A percentile compares a stretch with the other conserved stretches of the same genome.
phyloP scores from a whole-genome alignment of 1,139 yeast species.

The Geotrichum candidum region DNA sequence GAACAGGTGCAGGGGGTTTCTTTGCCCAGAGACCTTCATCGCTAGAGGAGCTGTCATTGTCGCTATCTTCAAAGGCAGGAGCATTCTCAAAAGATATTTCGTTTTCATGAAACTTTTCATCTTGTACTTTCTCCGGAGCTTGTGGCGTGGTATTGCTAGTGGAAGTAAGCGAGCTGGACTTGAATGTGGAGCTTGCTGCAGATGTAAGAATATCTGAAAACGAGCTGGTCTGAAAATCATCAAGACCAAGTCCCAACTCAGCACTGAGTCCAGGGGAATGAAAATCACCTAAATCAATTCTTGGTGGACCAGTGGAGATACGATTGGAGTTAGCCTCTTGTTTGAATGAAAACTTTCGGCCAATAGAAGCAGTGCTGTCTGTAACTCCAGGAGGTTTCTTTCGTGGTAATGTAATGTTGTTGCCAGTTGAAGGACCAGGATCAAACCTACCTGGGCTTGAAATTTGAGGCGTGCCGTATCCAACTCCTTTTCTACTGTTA shows the following conservation, averaged over 20 bases:
- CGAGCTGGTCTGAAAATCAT: conserved; percentile 2
- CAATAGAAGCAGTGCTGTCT: not conserved
- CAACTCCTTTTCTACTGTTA: conserved; percentile 7
- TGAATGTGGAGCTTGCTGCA: not conserved
- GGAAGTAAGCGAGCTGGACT: not conserved
- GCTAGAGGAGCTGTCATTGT: conserved; percentile 37
- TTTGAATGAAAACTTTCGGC: conserved; percentile 8
- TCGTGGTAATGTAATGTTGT: not conserved
- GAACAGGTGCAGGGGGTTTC: conserved; percentile 31
- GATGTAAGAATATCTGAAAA: not conserved
- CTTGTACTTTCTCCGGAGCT: conserved; percentile 8
- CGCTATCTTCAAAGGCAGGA: conserved; percentile 48
- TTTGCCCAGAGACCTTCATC: conserved; percentile 63
- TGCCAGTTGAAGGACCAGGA: not conserved
- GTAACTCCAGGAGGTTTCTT: not conserved
- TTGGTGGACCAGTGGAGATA: conserved; percentile 14
- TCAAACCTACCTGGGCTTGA: not conserved
- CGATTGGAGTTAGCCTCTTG: not conserved
- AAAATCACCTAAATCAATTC: conserved; percentile 16
- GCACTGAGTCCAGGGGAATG: conserved; percentile 15
- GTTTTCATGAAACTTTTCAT: conserved; percentile 43
- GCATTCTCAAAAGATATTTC: conserved; percentile 67
- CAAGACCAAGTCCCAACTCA: conserved; percentile 14
- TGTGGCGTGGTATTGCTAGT: conserved; percentile 10
- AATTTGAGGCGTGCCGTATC: not conserved